These are phyloP conservation scores for Apiospora hydei DNA, from an alignment of 2,329 filamentous ascomycete genomes.

Conservation along the genomic window DNA sequence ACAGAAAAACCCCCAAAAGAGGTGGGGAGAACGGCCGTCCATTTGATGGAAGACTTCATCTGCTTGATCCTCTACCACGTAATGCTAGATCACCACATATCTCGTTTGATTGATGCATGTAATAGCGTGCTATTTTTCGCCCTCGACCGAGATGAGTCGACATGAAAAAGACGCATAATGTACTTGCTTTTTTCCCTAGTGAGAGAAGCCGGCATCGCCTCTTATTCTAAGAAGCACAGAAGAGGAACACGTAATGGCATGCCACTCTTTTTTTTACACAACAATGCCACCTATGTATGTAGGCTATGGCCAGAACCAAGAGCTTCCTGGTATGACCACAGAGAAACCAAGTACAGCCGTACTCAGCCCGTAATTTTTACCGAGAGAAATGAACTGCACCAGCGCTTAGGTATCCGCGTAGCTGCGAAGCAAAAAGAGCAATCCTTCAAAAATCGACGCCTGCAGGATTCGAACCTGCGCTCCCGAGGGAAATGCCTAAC, in stretches of 20 bases:
- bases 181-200: not conserved
- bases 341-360: not conserved
- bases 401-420: not conserved
- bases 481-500: constrained; percentile 23
- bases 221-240: no score
- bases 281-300: not conserved
- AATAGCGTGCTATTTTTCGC: not conserved
- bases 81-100: not conserved
- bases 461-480: constrained; percentile 24
- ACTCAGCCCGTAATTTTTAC: not conserved
- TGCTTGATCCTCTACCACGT: not conserved
- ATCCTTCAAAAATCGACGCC: constrained; percentile 2
- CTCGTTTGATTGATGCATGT: not conserved
- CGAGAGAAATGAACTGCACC: not conserved
- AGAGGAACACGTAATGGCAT: not conserved
- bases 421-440: not conserved
- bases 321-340: not conserved
- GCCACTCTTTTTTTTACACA: not conserved
- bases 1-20: not conserved
- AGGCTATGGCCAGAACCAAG: not conserved
- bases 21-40: not conserved
- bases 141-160: not conserved
- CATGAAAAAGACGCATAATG: not conserved
- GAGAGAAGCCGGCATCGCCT: not conserved
- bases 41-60: not conserved